Evolutionary conservation across 768 basidiomycete species (phyloP), one percentile per base, ranked within the genome.

Genomic region (Mycena sanguinolenta): DNA sequence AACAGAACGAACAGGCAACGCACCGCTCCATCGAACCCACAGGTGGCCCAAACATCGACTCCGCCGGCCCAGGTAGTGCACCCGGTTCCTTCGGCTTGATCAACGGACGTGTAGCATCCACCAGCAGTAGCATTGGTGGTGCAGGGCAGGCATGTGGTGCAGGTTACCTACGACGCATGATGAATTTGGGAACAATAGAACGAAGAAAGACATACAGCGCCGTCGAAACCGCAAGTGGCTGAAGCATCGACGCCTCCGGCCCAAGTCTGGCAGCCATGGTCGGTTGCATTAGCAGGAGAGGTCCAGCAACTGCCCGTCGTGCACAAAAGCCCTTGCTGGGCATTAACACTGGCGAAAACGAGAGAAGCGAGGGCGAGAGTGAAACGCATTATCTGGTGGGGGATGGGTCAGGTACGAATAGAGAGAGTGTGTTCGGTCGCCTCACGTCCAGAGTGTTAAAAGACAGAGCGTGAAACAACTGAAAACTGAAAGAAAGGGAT

Each of bases 1-100:
- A 32, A n/a, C 32, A 34, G 4, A 4, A 46, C 4, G 25, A 27
- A 25, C 12, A 50, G 13, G 27, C 10, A 13, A 69, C 68, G 38
- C 19, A 69, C 68, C 25, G 68, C 68, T 17, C 62, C 68, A 0
- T 58, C 58, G 55, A 69, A 69, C 23, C 68, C 62, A 13, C 68
- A 69, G 16, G 49, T 64, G 14, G 44, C 30, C 36, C 28, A 32
- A 30, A 46, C 55, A 7, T 46, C 62, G 23, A 69, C 68, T 2
- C 68, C 68, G 0, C 62, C 68, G 6, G 25, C 46, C 62, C 68
- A 69, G n/a, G 14, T 14, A 0, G 2, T 28, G 19, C 68, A 69
- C 25, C 68, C 68, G 1, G 62, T 9, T 44, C 57, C 62, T 6
- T 38, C 46, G 13, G 68, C 68, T 10, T 58, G 36, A 21, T 8